Evolutionary conservation across 2,329 filamentous ascomycete species (phyloP).

Genomic region (Penicillium psychrosexuale): DNA sequence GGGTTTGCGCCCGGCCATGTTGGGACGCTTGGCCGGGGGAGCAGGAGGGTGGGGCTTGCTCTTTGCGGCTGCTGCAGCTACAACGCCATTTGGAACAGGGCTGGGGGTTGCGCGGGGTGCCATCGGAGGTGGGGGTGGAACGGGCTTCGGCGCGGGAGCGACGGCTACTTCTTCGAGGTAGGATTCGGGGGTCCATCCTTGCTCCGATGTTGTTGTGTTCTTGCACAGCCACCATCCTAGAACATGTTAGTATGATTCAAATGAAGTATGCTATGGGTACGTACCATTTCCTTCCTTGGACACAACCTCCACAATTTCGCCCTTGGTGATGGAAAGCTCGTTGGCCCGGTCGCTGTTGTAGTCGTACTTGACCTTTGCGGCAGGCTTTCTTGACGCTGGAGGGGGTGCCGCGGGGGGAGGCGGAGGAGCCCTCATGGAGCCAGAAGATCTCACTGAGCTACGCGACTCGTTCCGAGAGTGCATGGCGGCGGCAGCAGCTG

Average conservation of each 20-base stretch:
- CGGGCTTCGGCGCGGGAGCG: conserved; percentile 58
- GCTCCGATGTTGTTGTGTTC: conserved; percentile 62
- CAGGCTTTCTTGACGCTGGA: conserved; percentile 63
- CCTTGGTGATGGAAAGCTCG: conserved; percentile 75
- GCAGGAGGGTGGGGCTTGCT: conserved; percentile 70
- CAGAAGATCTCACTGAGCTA: conserved; percentile 60
- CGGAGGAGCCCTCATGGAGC: conserved; percentile 63
- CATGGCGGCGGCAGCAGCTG: conserved; percentile 38
- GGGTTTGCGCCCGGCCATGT: conserved; percentile 65
- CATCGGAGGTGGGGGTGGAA: conserved; percentile 50
- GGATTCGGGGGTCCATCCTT: conserved; percentile 90
- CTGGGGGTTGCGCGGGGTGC: conserved; percentile 56
- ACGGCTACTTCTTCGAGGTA: conserved; percentile 73
- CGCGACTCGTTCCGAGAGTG: conserved; percentile 51
- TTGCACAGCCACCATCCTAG: conserved; percentile 95
- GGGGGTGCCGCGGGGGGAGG: conserved; percentile 63
- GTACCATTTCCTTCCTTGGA: conserved; percentile 93
- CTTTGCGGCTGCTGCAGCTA: conserved; percentile 46
- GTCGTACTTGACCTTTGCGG: conserved; percentile 88
- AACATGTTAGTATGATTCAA: conserved; percentile 23
- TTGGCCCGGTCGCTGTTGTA: conserved; percentile 82
- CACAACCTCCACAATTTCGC: conserved; percentile 82
- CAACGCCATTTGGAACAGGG: conserved; percentile 55
- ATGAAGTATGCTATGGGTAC: conserved; percentile 30
- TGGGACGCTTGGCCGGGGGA: conserved; percentile 77